Evolutionary conservation across 768 basidiomycete species (phyloP).

Genomic region (Kwoniella shandongensis): DNA sequence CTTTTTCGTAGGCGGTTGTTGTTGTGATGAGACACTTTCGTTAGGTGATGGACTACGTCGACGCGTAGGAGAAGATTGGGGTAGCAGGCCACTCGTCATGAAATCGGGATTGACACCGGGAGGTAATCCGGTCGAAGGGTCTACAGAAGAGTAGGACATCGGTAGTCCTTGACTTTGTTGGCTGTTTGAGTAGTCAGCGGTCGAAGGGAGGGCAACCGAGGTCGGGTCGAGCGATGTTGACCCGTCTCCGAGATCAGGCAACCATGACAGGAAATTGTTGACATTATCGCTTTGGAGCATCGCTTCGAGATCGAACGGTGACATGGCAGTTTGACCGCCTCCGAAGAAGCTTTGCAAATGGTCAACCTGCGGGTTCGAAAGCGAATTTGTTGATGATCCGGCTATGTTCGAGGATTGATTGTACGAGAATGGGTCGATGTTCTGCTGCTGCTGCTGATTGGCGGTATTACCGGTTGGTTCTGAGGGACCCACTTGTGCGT

Average conservation of each 20-base stretch:
- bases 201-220: not conserved
- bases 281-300: constrained; percentile 32
- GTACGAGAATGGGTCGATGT: constrained; percentile 1
- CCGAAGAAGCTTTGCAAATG: constrained; percentile 1
- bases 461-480: too few species aligned
- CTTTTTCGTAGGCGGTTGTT: constrained; percentile 20
- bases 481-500: too few species aligned
- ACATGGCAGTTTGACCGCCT: constrained; percentile 16
- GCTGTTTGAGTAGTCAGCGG: not conserved
- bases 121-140: not conserved
- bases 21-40: not conserved
- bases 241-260: constrained; percentile 33
- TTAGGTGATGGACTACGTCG: constrained; percentile 11
- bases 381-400: too few species aligned
- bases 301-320: constrained; percentile 43
- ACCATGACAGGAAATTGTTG: constrained; percentile 39
- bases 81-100: not conserved
- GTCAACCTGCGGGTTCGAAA: not conserved
- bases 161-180: not conserved
- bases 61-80: constrained; percentile 12
- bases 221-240: constrained; percentile 3
- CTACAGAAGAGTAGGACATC: constrained; percentile 10
- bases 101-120: not conserved
- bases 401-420: constrained; percentile 1
- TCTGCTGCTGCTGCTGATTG: too few species aligned